These are phyloP conservation scores for Penicillium sp. DNA, from an alignment of 2,329 filamentous ascomycete species.

Conservation along the genomic window DNA sequence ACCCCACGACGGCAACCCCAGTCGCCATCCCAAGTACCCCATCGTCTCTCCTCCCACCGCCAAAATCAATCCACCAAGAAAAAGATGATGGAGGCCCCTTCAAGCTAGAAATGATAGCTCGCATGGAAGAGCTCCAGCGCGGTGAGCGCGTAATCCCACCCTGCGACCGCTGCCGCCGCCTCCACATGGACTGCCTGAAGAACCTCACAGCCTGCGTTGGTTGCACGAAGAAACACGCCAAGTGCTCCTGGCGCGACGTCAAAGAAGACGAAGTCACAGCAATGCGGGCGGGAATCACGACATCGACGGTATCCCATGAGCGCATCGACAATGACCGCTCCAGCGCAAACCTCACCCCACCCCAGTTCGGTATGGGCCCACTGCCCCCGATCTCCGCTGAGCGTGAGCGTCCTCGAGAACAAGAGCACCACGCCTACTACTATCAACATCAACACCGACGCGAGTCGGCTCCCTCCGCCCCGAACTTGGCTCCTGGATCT, in stretches of 20 bases:
- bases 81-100: constrained; percentile 59
- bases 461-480: constrained; percentile 25
- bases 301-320: constrained; percentile 2
- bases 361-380: constrained; percentile 1
- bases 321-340: constrained; percentile 4
- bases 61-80: constrained; percentile 47
- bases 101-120: constrained; percentile 66
- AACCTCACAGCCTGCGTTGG: constrained; percentile 82
- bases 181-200: constrained; percentile 80
- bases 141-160: constrained; percentile 76
- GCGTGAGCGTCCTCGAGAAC: constrained; percentile 9
- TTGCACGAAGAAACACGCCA: constrained; percentile 86
- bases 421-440: constrained; percentile 4
- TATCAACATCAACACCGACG: constrained; percentile 16
- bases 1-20: constrained; percentile 43
- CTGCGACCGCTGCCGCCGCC: constrained; percentile 76
- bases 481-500: constrained; percentile 22
- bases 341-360: background rate
- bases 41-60: constrained; percentile 51
- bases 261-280: constrained; percentile 64
- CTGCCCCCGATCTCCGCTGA: constrained; percentile 15
- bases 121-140: constrained; percentile 71
- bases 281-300: constrained; percentile 12
- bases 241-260: constrained; percentile 82
- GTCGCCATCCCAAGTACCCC: constrained; percentile 57